Percentiles rank a stretch among this genome's conserved stretches.
Evolutionary conservation across 805 yeast genomes (phyloP).

Genomic region (Komagataella phaffii): DNA sequence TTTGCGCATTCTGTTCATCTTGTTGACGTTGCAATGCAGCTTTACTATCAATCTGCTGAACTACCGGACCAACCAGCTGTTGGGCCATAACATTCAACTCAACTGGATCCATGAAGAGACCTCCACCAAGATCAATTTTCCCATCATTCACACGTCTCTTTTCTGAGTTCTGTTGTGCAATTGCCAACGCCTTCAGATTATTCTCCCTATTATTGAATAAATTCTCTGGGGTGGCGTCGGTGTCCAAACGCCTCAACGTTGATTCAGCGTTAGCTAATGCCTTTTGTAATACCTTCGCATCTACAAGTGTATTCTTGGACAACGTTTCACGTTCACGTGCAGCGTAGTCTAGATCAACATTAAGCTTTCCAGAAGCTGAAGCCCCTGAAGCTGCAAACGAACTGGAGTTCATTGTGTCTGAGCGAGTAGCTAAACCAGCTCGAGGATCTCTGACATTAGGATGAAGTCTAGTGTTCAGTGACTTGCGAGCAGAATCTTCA

Average conservation of each 20-base stretch:
- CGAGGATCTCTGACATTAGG: slow-evolving; percentile 6
- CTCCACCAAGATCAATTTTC: slow-evolving; percentile 78
- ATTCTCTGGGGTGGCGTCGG: slow-evolving; percentile 10
- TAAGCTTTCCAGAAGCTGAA: slow-evolving; percentile 33
- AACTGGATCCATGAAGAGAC: slow-evolving; percentile 56
- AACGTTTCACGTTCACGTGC: slow-evolving; percentile 25
- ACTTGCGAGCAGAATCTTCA: slow-evolving; percentile 20
- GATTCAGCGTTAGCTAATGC: slow-evolving; percentile 39
- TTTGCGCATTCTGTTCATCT: slow-evolving; percentile 30
- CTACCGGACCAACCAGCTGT: slow-evolving; percentile 70
- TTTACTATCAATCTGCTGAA: slow-evolving; percentile 55
- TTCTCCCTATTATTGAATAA: slow-evolving; percentile 16
- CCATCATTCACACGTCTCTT: slow-evolving; percentile 38
- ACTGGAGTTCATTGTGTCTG: not conserved
- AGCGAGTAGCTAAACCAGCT: slow-evolving; percentile 9
- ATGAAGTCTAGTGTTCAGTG: slow-evolving; percentile 15
- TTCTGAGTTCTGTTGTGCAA: slow-evolving; percentile 58
- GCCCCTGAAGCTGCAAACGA: slow-evolving; percentile 44
- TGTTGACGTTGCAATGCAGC: slow-evolving; percentile 55
- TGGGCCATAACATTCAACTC: slow-evolving; percentile 76
- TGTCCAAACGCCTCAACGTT: slow-evolving; percentile 13
- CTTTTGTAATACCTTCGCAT: slow-evolving; percentile 28
- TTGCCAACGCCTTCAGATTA: slow-evolving; percentile 61
- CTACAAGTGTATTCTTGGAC: slow-evolving; percentile 23
- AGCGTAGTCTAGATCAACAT: slow-evolving; percentile 30